A percentile compares a stretch with the other conserved stretches of the same genome.
phyloP scores from a whole-genome alignment of 225 moss, liverwort and hornwort genomes.

The Thuidium tamariscinum region DNA sequence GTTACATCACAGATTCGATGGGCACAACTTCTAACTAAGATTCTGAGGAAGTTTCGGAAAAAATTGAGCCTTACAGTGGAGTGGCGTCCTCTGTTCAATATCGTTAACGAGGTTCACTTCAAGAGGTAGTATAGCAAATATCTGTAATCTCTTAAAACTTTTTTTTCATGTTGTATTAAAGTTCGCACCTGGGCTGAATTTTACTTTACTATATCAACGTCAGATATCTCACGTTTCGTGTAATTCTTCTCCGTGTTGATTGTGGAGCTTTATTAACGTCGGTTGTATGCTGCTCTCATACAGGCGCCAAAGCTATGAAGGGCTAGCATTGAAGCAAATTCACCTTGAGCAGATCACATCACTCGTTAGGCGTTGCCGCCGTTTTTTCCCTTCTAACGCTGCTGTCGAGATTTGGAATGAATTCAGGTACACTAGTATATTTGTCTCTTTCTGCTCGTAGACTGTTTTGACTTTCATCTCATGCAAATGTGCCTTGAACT shows the following conservation, averaged over 20 bases:
- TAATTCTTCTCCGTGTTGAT: not conserved
- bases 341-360: conserved; percentile 78
- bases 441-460: not conserved
- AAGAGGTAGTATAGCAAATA: conserved; percentile 47
- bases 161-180: not conserved
- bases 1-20: conserved; percentile 62
- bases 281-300: not conserved
- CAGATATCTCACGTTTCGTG: not conserved
- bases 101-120: conserved; percentile 74
- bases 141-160: not conserved
- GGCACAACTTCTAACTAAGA: conserved; percentile 66
- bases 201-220: not conserved
- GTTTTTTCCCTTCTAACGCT: conserved; percentile 69
- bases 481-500: not conserved
- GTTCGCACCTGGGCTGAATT: not conserved
- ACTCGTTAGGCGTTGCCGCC: conserved; percentile 66
- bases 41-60: conserved; percentile 69
- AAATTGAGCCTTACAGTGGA: conserved; percentile 58
- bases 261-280: not conserved
- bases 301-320: conserved; percentile 92
- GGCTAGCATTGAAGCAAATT: conserved; percentile 81
- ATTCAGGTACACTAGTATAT: conserved; percentile 48
- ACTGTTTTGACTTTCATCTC: not conserved
- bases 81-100: conserved; percentile 71
- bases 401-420: conserved; percentile 83